Evolutionary conservation across 208 protist genomes (phyloP).

Genomic region (Leishmania aethiopica): DNA sequence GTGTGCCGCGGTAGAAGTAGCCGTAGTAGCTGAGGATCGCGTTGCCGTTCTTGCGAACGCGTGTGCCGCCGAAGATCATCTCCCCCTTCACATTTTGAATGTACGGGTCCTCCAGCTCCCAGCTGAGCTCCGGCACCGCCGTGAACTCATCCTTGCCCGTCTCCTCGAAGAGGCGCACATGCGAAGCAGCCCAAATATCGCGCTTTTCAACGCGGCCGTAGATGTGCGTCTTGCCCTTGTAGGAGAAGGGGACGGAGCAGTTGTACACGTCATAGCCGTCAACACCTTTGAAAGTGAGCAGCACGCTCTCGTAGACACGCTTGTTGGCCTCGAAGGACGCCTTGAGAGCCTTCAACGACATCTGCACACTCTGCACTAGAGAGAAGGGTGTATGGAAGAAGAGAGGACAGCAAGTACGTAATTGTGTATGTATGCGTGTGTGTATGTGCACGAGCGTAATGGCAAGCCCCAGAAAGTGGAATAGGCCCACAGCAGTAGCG

Average conservation of each 20-base stretch:
- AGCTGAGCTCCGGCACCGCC: conserved; percentile 24
- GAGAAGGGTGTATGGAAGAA: neutral
- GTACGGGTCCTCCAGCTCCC: conserved; percentile 47
- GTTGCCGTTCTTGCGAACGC: conserved; percentile 34
- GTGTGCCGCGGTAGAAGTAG: conserved; percentile 43
- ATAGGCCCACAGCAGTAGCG: too few species aligned
- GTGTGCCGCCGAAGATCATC: conserved; percentile 49
- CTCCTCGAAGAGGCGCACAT: conserved; percentile 44
- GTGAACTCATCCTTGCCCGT: conserved; percentile 49
- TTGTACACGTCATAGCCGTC: conserved; percentile 68
- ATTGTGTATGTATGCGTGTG: neutral
- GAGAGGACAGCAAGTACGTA: neutral
- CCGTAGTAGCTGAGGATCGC: conserved; percentile 37
- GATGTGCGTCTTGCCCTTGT: conserved; percentile 54
- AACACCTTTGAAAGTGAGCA: conserved; percentile 60
- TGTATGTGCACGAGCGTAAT: neutral
- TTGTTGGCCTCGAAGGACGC: conserved; percentile 25
- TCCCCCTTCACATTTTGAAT: conserved; percentile 34
- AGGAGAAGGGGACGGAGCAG: conserved; percentile 57
- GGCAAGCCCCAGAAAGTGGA: neutral
- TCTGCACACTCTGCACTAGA: neutral
- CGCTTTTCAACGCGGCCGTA: conserved; percentile 46
- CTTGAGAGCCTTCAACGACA: neutral
- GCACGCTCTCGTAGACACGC: conserved; percentile 43
- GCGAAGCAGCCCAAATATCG: conserved; percentile 39